phyloP scores from a whole-genome alignment of 78 protist species.

The Pelomyxa schiedti region DNA sequence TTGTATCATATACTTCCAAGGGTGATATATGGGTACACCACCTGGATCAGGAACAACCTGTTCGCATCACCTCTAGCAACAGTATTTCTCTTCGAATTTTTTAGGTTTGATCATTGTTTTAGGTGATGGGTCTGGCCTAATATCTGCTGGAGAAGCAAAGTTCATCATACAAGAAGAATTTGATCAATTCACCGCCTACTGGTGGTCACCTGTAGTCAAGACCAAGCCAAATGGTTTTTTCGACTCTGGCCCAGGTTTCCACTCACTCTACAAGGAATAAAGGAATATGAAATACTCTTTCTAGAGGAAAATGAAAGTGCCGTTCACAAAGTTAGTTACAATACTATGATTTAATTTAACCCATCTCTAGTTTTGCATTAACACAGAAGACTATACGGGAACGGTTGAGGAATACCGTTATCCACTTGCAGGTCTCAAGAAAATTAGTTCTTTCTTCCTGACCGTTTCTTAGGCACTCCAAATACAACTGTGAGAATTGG shows the following conservation, averaged over 20 bases:
- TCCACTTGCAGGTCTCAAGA: constrained; percentile 35
- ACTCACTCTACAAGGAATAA: not conserved
- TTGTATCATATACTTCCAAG: constrained; percentile 11
- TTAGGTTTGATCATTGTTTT: not conserved
- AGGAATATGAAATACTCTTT: constrained; percentile 9
- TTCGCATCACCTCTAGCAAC: constrained; percentile 6
- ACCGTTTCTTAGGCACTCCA: not conserved
- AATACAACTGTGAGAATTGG: not conserved
- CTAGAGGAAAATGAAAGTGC: constrained; percentile 34
- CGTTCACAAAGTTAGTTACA: too few species aligned
- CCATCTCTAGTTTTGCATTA: too few species aligned
- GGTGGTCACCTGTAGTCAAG: constrained; percentile 34
- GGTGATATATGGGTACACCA: constrained; percentile 30
- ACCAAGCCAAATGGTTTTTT: not conserved
- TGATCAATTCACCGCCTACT: constrained; percentile 36
- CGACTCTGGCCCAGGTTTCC: too few species aligned
- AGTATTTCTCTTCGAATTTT: not conserved
- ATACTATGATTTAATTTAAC: too few species aligned
- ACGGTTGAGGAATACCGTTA: constrained; percentile 16
- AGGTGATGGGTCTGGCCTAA: not conserved
- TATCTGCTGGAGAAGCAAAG: constrained; percentile 16
- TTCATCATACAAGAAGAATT: constrained; percentile 43
- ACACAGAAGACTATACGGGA: too few species aligned
- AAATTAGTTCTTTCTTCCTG: not conserved
- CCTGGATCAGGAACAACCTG: not conserved